These are phyloP conservation scores for Reticulomyxa filosa DNA, from an alignment of 78 protist genomes.

Conservation along the genomic window DNA sequence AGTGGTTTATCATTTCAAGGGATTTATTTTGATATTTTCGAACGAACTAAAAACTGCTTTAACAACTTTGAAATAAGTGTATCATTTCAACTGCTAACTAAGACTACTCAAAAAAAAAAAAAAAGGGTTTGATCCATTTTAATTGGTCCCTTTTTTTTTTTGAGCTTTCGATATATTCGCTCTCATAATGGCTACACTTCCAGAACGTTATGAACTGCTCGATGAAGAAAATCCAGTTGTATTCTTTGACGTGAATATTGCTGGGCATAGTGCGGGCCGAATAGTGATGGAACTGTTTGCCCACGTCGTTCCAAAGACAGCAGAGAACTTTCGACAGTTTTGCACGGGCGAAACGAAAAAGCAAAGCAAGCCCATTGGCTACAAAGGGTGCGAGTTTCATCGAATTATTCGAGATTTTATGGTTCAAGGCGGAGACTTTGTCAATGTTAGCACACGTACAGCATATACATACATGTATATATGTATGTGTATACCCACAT, in stretches of 20 bases:
- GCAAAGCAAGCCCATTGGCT: background rate
- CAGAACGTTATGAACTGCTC: no score
- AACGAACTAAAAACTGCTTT: no score
- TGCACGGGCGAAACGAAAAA: constrained; percentile 1
- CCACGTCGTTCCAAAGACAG: background rate
- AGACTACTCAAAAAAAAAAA: no score
- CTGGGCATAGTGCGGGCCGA: constrained; percentile 9
- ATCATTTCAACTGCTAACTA: no score
- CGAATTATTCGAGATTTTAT: constrained; percentile 43
- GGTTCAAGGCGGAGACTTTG: constrained; percentile 64
- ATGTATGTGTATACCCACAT: background rate
- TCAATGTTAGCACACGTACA: background rate
- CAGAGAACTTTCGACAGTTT: constrained; percentile 11
- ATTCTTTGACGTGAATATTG: constrained; percentile 14
- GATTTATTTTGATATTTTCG: no score
- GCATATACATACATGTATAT: background rate
- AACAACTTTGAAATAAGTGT: no score
- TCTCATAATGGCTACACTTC: no score
- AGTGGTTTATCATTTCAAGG: no score
- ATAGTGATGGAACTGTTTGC: constrained; percentile 15
- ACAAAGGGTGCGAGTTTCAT: background rate
- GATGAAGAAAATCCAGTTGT: constrained; percentile 13
- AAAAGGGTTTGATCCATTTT: no score
- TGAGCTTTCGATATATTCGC: no score
- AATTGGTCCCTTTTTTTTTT: no score